Evolutionary conservation across 192 early-diverging fungal genomes (phyloP).

Genomic region (Entophlyctis helioformis): DNA sequence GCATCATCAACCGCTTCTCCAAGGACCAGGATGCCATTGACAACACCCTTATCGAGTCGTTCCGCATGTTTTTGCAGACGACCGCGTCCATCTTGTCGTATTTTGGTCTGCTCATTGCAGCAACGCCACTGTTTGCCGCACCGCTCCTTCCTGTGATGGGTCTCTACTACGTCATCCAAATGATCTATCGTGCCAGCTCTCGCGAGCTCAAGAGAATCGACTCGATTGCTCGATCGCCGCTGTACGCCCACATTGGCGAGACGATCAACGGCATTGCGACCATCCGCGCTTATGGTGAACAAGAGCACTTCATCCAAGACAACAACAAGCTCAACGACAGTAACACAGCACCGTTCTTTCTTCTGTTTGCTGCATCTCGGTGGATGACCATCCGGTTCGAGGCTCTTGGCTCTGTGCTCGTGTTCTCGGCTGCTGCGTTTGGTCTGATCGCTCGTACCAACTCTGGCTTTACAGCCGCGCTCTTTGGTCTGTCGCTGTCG

Average conservation of each 20-base stretch:
- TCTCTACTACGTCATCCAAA: conserved; percentile 59
- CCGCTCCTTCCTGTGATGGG: conserved; percentile 64
- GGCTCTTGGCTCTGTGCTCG: conserved; percentile 57
- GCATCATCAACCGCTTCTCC: no score
- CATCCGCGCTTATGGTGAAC: no score
- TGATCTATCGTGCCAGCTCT: conserved; percentile 64
- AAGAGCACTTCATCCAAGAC: conserved; percentile 57
- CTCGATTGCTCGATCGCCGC: conserved; percentile 64
- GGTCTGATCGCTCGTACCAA: conserved; percentile 52
- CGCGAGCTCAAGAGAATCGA: conserved; percentile 84
- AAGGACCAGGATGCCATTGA: no score
- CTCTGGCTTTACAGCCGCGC: no score
- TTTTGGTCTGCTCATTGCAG: conserved; percentile 52
- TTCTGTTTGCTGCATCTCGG: conserved; percentile 61
- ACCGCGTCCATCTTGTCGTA: conserved; percentile 42
- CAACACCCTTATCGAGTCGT: conserved; percentile 49
- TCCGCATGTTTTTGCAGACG: conserved; percentile 53
- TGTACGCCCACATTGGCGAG: conserved; percentile 73
- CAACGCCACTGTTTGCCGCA: conserved; percentile 57
- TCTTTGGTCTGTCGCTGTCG: conserved; percentile 68
- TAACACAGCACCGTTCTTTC: conserved; percentile 73
- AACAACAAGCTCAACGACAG: conserved; percentile 58
- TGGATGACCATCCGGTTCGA: conserved; percentile 67
- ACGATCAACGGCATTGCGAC: conserved; percentile 71
- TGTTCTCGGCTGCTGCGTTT: conserved; percentile 64